These are phyloP conservation scores for Dictyostelium citrinum DNA, from an alignment of 78 protist genomes.

Conservation along the genomic window DNA sequence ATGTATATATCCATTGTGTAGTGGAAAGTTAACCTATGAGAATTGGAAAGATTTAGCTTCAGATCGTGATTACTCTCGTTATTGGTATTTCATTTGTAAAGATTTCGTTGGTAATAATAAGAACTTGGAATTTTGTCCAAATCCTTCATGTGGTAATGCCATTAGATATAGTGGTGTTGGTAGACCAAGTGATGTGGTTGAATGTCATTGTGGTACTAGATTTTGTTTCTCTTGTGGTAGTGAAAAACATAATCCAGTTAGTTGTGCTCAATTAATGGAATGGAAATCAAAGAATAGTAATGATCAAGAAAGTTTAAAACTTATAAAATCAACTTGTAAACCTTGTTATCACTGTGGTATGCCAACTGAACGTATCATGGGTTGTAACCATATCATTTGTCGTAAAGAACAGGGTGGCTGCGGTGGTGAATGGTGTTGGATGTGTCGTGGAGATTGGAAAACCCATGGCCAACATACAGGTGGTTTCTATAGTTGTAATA, in stretches of 20 bases:
- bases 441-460: conserved; percentile 86
- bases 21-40: conserved; percentile 43
- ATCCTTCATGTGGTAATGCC: conserved; percentile 75
- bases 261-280: conserved; percentile 58
- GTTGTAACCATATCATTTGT: conserved; percentile 86
- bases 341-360: conserved; percentile 80
- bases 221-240: conserved; percentile 80
- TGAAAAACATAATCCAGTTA: conserved; percentile 82
- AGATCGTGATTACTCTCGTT: conserved; percentile 35
- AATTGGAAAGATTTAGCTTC: conserved; percentile 47
- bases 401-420: conserved; percentile 80
- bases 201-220: conserved; percentile 76
- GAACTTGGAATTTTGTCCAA: conserved; percentile 76
- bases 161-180: conserved; percentile 47
- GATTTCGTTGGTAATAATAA: conserved; percentile 57
- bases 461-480: conserved; percentile 83
- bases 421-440: conserved; percentile 86
- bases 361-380: conserved; percentile 75
- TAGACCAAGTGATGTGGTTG: conserved; percentile 73
- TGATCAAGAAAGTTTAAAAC: conserved; percentile 61
- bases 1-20: conserved; percentile 55
- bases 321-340: conserved; percentile 79
- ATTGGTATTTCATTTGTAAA: conserved; percentile 78
- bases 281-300: conserved; percentile 80
- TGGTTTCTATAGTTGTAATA: conserved; percentile 84